Evolutionary conservation across 345 rosid species (phyloP).

Genomic region (Hypericum perforatum): DNA sequence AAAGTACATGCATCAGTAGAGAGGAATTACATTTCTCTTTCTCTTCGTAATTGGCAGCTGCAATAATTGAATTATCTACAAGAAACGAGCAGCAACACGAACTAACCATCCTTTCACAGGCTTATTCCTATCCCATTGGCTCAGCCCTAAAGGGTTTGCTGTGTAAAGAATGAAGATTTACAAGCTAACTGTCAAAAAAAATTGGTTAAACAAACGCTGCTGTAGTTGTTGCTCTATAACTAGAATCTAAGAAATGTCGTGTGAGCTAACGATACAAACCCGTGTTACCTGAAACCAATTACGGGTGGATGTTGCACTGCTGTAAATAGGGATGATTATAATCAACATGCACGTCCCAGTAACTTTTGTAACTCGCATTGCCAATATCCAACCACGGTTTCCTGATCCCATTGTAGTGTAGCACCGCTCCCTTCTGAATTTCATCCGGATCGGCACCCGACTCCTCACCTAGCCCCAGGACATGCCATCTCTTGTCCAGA

Average conservation of each 20-base stretch:
- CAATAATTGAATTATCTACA: too few species aligned
- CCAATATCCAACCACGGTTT: slow-evolving; percentile 26
- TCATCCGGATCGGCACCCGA: slow-evolving; percentile 5
- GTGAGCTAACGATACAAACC: slow-evolving; percentile 6
- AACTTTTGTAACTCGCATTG: slow-evolving; percentile 8
- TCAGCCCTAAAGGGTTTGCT: slow-evolving; percentile 13
- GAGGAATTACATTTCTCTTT: too few species aligned
- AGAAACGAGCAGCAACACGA: too few species aligned
- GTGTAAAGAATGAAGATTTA: slow-evolving; percentile 19
- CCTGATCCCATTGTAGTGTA: slow-evolving; percentile 23
- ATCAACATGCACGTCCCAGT: slow-evolving; percentile 18
- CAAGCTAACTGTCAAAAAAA: slow-evolving; percentile 12
- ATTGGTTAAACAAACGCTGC: background rate
- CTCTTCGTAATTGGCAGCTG: too few species aligned
- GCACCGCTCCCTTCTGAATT: slow-evolving; percentile 15
- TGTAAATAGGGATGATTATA: slow-evolving; percentile 14
- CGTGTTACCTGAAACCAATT: slow-evolving; percentile 18
- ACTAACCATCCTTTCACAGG: too few species aligned
- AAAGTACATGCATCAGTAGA: too few species aligned
- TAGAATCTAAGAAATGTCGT: slow-evolving; percentile 2
- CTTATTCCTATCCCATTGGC: slow-evolving; percentile 2
- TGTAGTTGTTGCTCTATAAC: slow-evolving; percentile 1
- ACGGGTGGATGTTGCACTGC: slow-evolving; percentile 35
- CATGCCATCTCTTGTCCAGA: slow-evolving; percentile 20
- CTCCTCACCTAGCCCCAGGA: slow-evolving; percentile 18